Base-by-base conservation (phyloP, 2,329 filamentous ascomycete species). In the Diaporthe sp. region DNA sequence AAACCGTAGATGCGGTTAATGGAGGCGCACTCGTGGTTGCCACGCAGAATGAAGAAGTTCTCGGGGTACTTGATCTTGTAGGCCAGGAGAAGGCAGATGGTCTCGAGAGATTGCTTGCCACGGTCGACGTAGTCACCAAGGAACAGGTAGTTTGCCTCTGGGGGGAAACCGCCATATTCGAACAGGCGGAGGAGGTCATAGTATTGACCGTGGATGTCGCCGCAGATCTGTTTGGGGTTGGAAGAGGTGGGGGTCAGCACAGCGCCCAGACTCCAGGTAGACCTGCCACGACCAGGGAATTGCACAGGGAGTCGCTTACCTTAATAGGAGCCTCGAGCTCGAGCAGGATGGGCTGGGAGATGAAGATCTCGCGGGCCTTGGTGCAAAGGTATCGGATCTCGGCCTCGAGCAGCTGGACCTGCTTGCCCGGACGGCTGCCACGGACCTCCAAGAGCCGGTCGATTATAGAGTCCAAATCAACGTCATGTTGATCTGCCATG, bases 41-140 rank as follows among this genome's bases (percentile, higher is more conserved):
- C 97, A 80, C 97, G 95, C 76, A 99, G 92, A 79, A 99, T 94
- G 89, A 99, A 99, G 89, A 99, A 98, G 89, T 99, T 99, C 88
- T 99, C 97, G 67, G 97, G 97, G 85, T 98, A 98, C 89, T 98
- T 98, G 91, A 99, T 98, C 92, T 99, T 99, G 92, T 98, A 99
- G 78, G 95, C 95, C 70, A 99, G 91, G 74, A 99, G 91, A 78
- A 99, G 90, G 88, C 95, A 98, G 86, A 99, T 98, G 79, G 97
- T 98, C 89, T 99, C 97, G 73, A 99, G 93, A 51, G 96, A 98
- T 87, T 99, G 97, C 90, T 99, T 98, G 88, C 97, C 97, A 88
- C 97, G 93, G 86, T 99, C 97, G 82, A 99, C 97, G 83, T 99
- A 99, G 85, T 99, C 97, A 80, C 97, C 97, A 69, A 99, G 94